phyloP scores from a whole-genome alignment of 2,329 filamentous ascomycete genomes.

The Calonectria fujianensis region DNA sequence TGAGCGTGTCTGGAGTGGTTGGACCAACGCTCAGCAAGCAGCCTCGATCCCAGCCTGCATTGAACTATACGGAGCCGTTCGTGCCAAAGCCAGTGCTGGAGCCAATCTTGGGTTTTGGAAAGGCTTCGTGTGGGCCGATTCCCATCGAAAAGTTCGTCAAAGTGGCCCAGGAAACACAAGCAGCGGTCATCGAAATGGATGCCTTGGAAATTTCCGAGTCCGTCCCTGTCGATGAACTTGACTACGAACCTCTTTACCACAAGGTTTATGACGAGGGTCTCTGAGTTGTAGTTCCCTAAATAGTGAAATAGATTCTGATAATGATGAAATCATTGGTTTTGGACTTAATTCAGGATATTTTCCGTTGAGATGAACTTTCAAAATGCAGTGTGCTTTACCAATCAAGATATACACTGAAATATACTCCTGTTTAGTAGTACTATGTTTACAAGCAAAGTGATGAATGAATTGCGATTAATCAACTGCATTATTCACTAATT shows the following conservation, averaged over 20 bases:
- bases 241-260: neutral
- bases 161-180: neutral
- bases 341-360: neutral
- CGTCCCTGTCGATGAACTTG: neutral
- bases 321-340: neutral
- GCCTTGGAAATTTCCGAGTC: neutral
- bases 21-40: neutral
- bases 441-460: neutral
- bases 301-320: neutral
- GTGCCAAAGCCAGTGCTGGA: neutral
- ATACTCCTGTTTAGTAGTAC: too few relatives aligned
- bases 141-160: neutral
- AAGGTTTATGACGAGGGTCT: neutral
- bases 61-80: neutral
- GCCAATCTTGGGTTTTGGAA: neutral
- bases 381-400: neutral
- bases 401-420: too few relatives aligned
- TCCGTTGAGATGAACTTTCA: neutral
- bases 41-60: neutral
- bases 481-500: neutral
- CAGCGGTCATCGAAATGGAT: neutral
- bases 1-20: constrained; percentile 11
- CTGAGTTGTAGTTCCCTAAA: neutral
- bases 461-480: too few relatives aligned
- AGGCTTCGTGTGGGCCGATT: neutral